Conservation (phyloP, 2,329 filamentous ascomycete species). For the Penicillium sp. region DNA sequence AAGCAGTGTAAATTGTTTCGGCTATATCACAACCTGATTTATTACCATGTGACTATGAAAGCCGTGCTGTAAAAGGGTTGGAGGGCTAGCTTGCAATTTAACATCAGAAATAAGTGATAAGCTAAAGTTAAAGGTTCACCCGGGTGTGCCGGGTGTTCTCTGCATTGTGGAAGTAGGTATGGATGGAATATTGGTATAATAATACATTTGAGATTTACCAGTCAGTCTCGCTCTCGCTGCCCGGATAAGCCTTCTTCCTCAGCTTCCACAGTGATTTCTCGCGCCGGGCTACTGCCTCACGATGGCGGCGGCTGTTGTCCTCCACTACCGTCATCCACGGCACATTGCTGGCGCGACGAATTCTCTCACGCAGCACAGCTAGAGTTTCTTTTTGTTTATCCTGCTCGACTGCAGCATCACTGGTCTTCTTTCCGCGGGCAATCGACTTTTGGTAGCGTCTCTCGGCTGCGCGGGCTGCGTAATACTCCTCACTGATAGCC, state of each 20-base stretch:
- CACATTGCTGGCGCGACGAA: slow-evolving; percentile 40
- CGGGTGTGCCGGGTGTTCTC: neutral
- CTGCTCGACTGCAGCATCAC: slow-evolving; percentile 9
- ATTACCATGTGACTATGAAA: too few relatives aligned
- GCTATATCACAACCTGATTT: too few relatives aligned
- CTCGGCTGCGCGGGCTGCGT: slow-evolving; percentile 41
- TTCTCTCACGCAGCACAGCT: slow-evolving; percentile 35
- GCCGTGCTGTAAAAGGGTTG: too few relatives aligned
- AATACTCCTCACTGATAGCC: slow-evolving; percentile 47
- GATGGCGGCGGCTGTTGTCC: slow-evolving; percentile 32
- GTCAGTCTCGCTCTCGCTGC: slow-evolving; percentile 41
- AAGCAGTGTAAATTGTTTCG: too few relatives aligned
- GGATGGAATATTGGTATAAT: neutral
- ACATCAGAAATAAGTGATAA: neutral
- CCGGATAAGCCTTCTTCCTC: slow-evolving; percentile 40
- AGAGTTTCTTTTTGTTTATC: slow-evolving; percentile 23
- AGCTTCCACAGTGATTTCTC: slow-evolving; percentile 42
- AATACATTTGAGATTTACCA: slow-evolving; percentile 20
- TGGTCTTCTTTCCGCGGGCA: slow-evolving; percentile 23
- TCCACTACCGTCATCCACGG: slow-evolving; percentile 46
- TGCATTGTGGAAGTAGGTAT: neutral
- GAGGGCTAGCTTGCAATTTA: neutral
- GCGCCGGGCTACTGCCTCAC: slow-evolving; percentile 28
- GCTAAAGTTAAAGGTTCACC: neutral
- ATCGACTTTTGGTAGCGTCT: slow-evolving; percentile 31